Percentiles rank a stretch among this genome's conserved stretches.
Conservation (phyloP, 2,329 filamentous ascomycete genomes). For the Aschersonia sp. region DNA sequence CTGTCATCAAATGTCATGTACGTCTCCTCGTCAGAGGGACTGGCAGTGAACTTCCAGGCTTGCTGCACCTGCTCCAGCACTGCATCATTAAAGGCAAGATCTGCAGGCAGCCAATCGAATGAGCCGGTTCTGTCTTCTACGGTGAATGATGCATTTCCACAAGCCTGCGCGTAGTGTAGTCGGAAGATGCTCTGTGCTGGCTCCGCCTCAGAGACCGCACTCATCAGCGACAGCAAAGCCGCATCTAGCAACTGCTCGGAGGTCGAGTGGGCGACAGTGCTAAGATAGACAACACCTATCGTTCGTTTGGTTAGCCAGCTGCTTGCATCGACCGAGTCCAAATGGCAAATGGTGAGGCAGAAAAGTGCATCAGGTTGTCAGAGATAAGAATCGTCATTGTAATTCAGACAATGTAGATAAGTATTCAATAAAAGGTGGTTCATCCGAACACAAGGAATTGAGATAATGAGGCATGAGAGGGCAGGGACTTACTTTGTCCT, state of each 20-base stretch:
- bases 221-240: conserved; percentile 27
- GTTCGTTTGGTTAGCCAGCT: conserved; percentile 16
- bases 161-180: conserved; percentile 40
- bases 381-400: conserved; percentile 72
- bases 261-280: conserved; percentile 17
- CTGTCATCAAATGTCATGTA: conserved; percentile 75
- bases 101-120: conserved; percentile 44
- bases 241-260: conserved; percentile 22
- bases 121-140: conserved; percentile 30
- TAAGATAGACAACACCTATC: conserved; percentile 20
- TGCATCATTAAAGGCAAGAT: conserved; percentile 61
- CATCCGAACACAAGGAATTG: conserved; percentile 57
- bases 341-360: conserved; percentile 4
- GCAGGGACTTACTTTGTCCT: conserved; percentile 67
- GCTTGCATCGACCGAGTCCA: neutral
- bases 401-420: conserved; percentile 99
- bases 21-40: conserved; percentile 27
- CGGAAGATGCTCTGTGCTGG: conserved; percentile 28
- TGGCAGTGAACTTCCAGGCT: conserved; percentile 54
- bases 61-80: conserved; percentile 51
- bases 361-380: conserved; percentile 67
- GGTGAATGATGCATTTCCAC: conserved; percentile 11
- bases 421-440: conserved; percentile 59
- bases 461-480: conserved; percentile 7
- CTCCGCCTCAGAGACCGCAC: conserved; percentile 13